Base-by-base conservation (phyloP, 2,329 filamentous ascomycete genomes). In the Myriosclerotinia scirpicola region DNA sequence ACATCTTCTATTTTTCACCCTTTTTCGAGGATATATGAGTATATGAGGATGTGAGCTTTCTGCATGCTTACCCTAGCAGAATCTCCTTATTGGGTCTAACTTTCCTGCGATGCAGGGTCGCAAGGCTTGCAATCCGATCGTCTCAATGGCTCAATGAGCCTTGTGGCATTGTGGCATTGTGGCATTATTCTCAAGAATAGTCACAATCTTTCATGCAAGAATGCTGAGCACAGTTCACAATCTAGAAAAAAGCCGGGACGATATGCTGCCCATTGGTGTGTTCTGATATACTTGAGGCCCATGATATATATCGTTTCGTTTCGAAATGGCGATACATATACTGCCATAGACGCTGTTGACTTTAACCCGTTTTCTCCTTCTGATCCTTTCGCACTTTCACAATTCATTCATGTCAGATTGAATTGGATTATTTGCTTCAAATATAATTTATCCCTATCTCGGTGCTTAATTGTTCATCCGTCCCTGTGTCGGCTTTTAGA, bases 161-260 rank as follows among this genome's bases (percentile, higher is more conserved):
- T 38, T 60, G 56, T 48, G 56, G 42, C 56, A 48, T 60, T 60
- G 56, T 48, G 56, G 42, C 56, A 48, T 60, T 55, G 40, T 30
- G 42, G 40, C 22, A 34, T 34, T 38, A 9, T 52, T 46, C 38
- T 68, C 68, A 67, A 68, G 64, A 69, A 71, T 69, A 69, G 70
- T 73, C 73, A 74, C 73, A 72, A 66, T 48, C 50, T 65, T n/a
- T 68, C 70, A 72, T 74, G 73, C 73, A 74, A 70, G 73, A 68
- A 68, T 68, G 67, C 42, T 67, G 63, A 69, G 71, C 72, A 74
- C 71, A 69, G 69, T 66, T 74, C 73, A 74, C 72, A 74, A 59
- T 71, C 67, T 61, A 65, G 63, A 65, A 48, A 58, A 48, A 54
- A 50, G 38, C 46, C 54, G 64, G 68, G 65, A 69, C 71, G 72